A percentile compares a stretch with the other conserved stretches of the same genome.
These are phyloP conservation scores for Arctostaphylos glauca DNA, from an alignment of 148 eudicot species.

Conservation along the genomic window DNA sequence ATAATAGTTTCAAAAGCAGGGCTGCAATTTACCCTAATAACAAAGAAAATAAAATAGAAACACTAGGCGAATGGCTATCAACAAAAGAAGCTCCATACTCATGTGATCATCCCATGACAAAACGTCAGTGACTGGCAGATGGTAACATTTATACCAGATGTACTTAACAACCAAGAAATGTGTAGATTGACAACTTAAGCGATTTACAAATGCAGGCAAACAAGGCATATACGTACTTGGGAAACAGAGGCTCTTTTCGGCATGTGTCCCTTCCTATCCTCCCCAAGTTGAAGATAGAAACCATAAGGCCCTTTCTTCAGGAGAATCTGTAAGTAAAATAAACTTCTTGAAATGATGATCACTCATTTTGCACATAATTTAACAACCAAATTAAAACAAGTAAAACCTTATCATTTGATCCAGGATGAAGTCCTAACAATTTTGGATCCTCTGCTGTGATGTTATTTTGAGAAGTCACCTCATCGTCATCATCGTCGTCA, in stretches of 20 bases:
- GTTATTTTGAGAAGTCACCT: slow-evolving; percentile 36
- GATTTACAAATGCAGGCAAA: slow-evolving; percentile 1
- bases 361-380: background rate
- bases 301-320: slow-evolving; percentile 91
- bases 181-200: background rate
- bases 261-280: slow-evolving; percentile 74
- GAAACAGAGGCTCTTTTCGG: slow-evolving; percentile 78
- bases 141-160: background rate
- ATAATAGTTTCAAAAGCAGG: too few relatives aligned
- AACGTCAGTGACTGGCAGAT: background rate
- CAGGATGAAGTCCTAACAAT: slow-evolving; percentile 79
- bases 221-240: slow-evolving; percentile 36
- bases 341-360: background rate
- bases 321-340: slow-evolving; percentile 55
- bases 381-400: background rate
- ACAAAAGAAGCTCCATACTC: background rate
- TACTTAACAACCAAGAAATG: background rate
- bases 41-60: background rate
- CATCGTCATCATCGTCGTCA: slow-evolving; percentile 86
- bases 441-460: slow-evolving; percentile 70
- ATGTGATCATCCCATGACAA: background rate
- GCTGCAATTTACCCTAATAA: too few relatives aligned
- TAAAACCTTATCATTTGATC: slow-evolving; percentile 71
- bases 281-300: slow-evolving; percentile 90
- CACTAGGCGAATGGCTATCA: background rate